Evolutionary conservation across 768 basidiomycete species (phyloP).

Genomic region (Mycena maculata): DNA sequence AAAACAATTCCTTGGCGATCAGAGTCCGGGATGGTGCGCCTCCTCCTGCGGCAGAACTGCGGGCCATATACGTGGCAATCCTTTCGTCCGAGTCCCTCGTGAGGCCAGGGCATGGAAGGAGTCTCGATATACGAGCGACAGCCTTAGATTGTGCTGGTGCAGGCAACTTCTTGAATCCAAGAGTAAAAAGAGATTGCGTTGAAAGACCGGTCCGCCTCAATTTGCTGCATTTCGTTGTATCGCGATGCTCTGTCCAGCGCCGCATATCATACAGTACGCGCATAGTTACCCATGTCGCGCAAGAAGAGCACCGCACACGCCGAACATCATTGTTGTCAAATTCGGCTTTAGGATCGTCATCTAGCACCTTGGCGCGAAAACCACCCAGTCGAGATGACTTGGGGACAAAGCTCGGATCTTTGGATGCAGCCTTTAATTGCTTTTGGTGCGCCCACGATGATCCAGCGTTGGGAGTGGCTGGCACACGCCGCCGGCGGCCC

Average conservation of each 20-base stretch:
- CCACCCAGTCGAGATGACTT: neutral
- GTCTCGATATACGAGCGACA: no score
- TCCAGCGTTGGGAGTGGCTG: neutral
- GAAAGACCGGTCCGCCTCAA: neutral
- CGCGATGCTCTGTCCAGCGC: slow-evolving; percentile 32
- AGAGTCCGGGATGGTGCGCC: slow-evolving; percentile 16
- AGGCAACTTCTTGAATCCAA: slow-evolving; percentile 10
- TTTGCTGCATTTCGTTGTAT: slow-evolving; percentile 24
- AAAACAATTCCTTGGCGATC: neutral
- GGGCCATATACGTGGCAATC: slow-evolving; percentile 2
- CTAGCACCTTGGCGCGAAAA: neutral
- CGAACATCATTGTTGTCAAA: slow-evolving; percentile 29
- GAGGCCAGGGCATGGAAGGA: neutral
- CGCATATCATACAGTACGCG: slow-evolving; percentile 31
- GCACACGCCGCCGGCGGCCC: neutral
- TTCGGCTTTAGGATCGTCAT: slow-evolving; percentile 21
- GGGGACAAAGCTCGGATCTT: neutral
- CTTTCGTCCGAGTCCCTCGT: neutral
- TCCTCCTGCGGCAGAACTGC: neutral
- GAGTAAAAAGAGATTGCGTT: neutral
- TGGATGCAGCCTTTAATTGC: neutral
- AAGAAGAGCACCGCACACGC: slow-evolving; percentile 33
- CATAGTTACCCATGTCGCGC: slow-evolving; percentile 33
- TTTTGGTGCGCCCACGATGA: neutral
- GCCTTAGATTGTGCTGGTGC: no score